Evolutionary conservation across 306 rosid genomes (phyloP), one percentile per base, ranked within the genome.

Genomic region (Vachellia pachyceras): DNA sequence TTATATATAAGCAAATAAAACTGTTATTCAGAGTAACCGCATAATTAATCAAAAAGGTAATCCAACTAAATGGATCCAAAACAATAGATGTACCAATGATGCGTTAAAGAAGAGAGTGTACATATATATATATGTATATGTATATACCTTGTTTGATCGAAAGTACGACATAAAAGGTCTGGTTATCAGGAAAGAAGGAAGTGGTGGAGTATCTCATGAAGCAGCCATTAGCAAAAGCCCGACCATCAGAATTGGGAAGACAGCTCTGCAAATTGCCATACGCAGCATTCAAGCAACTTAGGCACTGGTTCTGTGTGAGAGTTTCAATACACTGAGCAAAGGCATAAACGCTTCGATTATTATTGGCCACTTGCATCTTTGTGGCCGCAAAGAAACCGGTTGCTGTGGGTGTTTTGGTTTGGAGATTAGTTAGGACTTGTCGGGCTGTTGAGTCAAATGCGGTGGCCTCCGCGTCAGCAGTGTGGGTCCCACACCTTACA

Each of bases 171-270:
- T 60, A 7, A 60, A 25, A 23, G 37, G 67, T 25, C 67, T 60
- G 67, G 15, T 60, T 29, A 60, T 29, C 18, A 60, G 67, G 39
- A 25, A 60, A 60, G 67, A 60, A 60, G 67, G 67, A 60, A 10
- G 39, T 60, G 37, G 17, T 60, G 17, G 67, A 60, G 39, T 60
- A 60, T 25, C 67, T 60, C 67, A 60, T 60, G 17, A 60, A 60
- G 10, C 67, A 60, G 18, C 8, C 67, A 60, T 58, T 58, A 23
- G 9, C 18, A 60, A 10, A 60, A 10, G 67, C 67, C 36, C 18
- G 25, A 25, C 39, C 67, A 60, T 60, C 0, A 0, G 67, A 60
- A 11, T 60, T 60, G 17, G 67, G 67, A 25, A 60, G 11, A 60
- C 67, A 60, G 25, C 18, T 60, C 7, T 60, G 39, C 67, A 60